These are phyloP conservation scores for Alternaria sp. DNA, from an alignment of 2,329 filamentous ascomycete species.

Conservation along the genomic window DNA sequence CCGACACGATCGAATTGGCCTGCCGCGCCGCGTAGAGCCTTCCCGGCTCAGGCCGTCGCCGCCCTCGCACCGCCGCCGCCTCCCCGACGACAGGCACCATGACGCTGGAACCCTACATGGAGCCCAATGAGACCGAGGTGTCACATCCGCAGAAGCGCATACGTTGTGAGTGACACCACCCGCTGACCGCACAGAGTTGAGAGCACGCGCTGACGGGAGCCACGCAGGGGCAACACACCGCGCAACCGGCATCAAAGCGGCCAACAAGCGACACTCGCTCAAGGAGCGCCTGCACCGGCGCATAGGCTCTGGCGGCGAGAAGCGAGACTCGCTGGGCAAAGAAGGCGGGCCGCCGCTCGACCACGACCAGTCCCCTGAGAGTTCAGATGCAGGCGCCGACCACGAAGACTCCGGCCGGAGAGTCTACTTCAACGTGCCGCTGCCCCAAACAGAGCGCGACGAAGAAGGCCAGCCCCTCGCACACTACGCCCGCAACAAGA, in stretches of 20 bases:
- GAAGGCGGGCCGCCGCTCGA: constrained; percentile 48
- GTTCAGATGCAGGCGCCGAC: constrained; percentile 50
- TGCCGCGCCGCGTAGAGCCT: constrained; percentile 37
- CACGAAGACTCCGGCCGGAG: constrained; percentile 54
- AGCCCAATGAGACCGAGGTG: constrained; percentile 56
- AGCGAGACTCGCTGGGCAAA: constrained; percentile 57
- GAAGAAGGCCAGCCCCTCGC: constrained; percentile 77
- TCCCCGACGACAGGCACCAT: constrained; percentile 28
- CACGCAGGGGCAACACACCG: constrained; percentile 83
- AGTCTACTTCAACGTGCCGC: constrained; percentile 84
- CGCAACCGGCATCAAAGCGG: constrained; percentile 75
- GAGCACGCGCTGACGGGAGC: constrained; percentile 8
- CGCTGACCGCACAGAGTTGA: background rate
- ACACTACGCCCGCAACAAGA: constrained; percentile 88
- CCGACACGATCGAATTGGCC: constrained; percentile 38
- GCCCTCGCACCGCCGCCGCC: constrained; percentile 31
- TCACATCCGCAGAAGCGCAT: constrained; percentile 75
- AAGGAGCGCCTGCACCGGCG: constrained; percentile 75
- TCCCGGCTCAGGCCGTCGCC: constrained; percentile 48
- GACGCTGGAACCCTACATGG: constrained; percentile 21
- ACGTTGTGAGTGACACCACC: constrained; percentile 61
- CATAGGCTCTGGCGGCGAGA: constrained; percentile 67
- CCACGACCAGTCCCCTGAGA: constrained; percentile 57
- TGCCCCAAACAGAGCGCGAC: constrained; percentile 77
- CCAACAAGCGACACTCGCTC: constrained; percentile 81